Evolutionary conservation across 345 rosid genomes (phyloP), one percentile per base, ranked within the genome.

Genomic region (Kernera saxatilis): DNA sequence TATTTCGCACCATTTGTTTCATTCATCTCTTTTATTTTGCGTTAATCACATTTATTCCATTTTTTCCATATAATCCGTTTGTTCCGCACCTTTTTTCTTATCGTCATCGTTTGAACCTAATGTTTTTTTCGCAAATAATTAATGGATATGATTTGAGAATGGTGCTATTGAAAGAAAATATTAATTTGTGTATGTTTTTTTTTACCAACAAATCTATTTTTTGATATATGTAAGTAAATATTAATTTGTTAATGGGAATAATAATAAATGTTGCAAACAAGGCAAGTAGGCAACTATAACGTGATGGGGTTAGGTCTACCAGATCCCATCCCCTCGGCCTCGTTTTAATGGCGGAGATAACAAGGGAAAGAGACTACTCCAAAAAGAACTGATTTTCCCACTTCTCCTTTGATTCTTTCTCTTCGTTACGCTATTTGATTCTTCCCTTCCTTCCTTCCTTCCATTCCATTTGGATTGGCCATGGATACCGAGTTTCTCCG

Each of bases 401-500:
- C 30, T 57, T 41, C 11, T 26, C 3, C 29, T 43, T 36, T 5
- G 10, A 25, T 46, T 48, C 36, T 12, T 48, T 25, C 30, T 32
- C 9, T 59, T 27, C 3, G 0, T 13, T 11, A 1, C 26, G 39
- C 35, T 5, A 30, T 2, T 43, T 2, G 37, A 58, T 73, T 45
- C 44, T 18, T 74, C 50, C n/a, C 27, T 30, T 40, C 11, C 26
- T 46, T 58, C n/a, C 27, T 30, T 40, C 11, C 26, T 46, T 65
- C 37, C 17, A 1, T 30, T 48, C 23, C 30, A n/a, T 27, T 22
- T 7, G 6, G 46, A 13, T 7, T 3, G 19, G 64, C 64, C 35
- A 81, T 87, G 96, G 91, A 86, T 75, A 65, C 89, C 81, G 90
- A 76, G 15, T 79, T 79, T 75, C 69, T 93, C 81, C 85, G 84